These are phyloP conservation scores for Coelastrella sp. DNA, from an alignment of 139 green algal genomes.

Conservation along the genomic window DNA sequence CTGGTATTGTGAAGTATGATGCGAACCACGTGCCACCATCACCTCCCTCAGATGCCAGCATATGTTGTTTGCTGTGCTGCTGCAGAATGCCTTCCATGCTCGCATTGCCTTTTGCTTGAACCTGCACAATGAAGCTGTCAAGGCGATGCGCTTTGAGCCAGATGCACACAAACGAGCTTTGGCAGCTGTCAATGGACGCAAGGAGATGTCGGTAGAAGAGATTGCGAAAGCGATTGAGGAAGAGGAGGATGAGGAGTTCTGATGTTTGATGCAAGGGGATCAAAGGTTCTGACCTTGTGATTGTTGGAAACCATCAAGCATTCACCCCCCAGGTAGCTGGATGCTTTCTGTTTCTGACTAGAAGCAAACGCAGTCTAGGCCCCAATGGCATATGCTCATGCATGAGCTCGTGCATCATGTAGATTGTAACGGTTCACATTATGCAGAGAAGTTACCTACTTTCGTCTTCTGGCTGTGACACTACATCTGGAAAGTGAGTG, in stretches of 20 bases:
- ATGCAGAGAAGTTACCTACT: too few species aligned
- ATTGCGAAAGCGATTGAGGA: constrained; percentile 37
- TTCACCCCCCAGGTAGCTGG: background rate
- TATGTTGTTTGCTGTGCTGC: background rate
- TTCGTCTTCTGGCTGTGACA: too few species aligned
- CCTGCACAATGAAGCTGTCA: constrained; percentile 94
- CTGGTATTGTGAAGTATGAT: too few species aligned
- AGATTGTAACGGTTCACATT: too few species aligned
- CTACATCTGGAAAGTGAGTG: too few species aligned
- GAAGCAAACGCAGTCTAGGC: background rate
- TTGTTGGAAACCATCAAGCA: too few species aligned
- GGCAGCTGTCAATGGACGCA: constrained; percentile 72
- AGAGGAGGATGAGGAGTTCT: constrained; percentile 35
- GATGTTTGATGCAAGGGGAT: background rate
- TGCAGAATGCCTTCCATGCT: constrained; percentile 89
- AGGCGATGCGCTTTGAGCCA: constrained; percentile 65
- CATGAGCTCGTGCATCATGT: background rate
- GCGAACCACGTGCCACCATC: too few species aligned
- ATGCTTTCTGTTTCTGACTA: background rate
- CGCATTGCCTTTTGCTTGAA: constrained; percentile 98
- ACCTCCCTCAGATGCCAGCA: background rate
- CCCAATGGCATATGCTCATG: background rate
- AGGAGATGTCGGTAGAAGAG: constrained; percentile 81
- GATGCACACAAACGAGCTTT: constrained; percentile 55
- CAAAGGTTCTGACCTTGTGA: background rate